These are phyloP conservation scores for Hymenoscyphus scutula DNA, from an alignment of 2,329 filamentous ascomycete species.

Conservation along the genomic window DNA sequence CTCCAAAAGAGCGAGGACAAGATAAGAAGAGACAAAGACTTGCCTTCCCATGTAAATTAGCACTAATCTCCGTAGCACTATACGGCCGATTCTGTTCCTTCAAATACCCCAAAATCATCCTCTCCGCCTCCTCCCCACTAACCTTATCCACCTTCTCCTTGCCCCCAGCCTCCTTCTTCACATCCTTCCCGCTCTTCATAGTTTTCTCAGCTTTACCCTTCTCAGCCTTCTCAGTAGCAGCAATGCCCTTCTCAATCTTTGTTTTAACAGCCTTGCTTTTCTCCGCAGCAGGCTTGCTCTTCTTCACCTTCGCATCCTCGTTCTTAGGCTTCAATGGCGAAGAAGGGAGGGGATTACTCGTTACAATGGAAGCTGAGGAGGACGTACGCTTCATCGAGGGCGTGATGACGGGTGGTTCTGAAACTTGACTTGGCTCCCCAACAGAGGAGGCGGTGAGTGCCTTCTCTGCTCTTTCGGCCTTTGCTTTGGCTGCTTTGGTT, in stretches of 20 bases:
- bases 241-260: conserved; percentile 4
- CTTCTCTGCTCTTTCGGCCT: conserved; percentile 5
- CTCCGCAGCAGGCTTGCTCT: conserved; percentile 13
- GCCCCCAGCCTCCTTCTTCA: conserved; percentile 27
- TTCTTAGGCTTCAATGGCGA: conserved; percentile 25
- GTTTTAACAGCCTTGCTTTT: conserved; percentile 10
- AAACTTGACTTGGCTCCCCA: conserved; percentile 6
- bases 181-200: conserved; percentile 3
- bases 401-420: too few relatives aligned
- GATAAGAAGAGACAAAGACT: background rate
- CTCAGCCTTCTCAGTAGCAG: conserved; percentile 9
- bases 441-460: background rate
- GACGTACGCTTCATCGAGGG: too few relatives aligned
- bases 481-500: conserved; percentile 13
- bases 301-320: conserved; percentile 26
- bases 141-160: conserved; percentile 33
- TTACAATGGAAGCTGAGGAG: too few relatives aligned
- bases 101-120: conserved; percentile 39
- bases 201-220: conserved; percentile 11
- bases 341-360: background rate
- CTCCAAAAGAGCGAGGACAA: background rate
- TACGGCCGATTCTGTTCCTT: conserved; percentile 41
- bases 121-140: conserved; percentile 35
- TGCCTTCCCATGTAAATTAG: conserved; percentile 60
- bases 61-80: conserved; percentile 52